These are phyloP conservation scores for Hysterangium stoloniferum DNA, from an alignment of 768 basidiomycete species.

Conservation along the genomic window DNA sequence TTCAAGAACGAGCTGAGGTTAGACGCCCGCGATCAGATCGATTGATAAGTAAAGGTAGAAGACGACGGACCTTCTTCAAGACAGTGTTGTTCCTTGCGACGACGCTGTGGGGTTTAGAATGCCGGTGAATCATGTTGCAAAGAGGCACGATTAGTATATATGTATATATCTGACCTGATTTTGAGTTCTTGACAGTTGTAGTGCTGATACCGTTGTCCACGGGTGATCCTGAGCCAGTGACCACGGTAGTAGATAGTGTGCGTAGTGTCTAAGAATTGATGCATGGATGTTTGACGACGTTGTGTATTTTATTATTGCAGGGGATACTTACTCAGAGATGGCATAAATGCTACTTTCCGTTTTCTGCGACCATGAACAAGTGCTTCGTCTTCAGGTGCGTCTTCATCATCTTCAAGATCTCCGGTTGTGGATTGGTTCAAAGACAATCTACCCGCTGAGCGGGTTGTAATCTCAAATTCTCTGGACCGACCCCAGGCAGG, in stretches of 20 bases:
- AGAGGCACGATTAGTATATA: constrained; percentile 16
- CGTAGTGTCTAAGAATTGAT: constrained; percentile 54
- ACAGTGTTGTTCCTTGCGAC: constrained; percentile 86
- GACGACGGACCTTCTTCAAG: constrained; percentile 46
- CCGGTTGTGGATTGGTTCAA: constrained; percentile 63
- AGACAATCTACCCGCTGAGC: constrained; percentile 55
- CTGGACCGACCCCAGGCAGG: constrained; percentile 84
- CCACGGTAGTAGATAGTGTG: constrained; percentile 88
- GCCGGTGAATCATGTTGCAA: constrained; percentile 12
- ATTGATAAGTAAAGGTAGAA: background rate
- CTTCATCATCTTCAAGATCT: constrained; percentile 75
- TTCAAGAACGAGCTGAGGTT: constrained; percentile 55
- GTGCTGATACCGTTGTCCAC: constrained; percentile 69
- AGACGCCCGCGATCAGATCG: constrained; percentile 2
- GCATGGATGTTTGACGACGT: background rate
- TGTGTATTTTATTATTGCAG: background rate
- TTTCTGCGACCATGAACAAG: constrained; percentile 64
- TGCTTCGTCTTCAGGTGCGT: constrained; percentile 45
- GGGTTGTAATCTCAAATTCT: constrained; percentile 86
- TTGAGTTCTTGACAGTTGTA: constrained; percentile 68
- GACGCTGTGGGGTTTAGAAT: constrained; percentile 40
- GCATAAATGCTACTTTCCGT: constrained; percentile 79
- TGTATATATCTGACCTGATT: constrained; percentile 55
- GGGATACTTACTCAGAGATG: constrained; percentile 24
- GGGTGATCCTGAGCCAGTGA: constrained; percentile 81